Conservation (phyloP, 768 basidiomycete genomes). For the Boletus insuetus region DNA sequence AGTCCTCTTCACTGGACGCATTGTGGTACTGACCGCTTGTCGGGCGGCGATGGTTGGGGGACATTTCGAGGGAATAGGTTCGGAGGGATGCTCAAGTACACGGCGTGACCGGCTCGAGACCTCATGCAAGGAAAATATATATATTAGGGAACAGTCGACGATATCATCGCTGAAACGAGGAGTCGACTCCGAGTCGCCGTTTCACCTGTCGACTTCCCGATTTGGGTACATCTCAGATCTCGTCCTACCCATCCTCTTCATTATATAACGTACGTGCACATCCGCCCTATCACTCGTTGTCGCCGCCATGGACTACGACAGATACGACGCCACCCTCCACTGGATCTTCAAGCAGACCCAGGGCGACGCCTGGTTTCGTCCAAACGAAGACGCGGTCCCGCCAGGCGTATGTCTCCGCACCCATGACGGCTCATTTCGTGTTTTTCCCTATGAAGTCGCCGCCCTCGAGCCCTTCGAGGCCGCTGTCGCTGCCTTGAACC, state of each 20-base stretch:
- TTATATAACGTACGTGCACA: slow-evolving; percentile 3
- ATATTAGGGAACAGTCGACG: not conserved
- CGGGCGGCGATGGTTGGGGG: slow-evolving; percentile 8
- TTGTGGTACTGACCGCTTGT: slow-evolving; percentile 13
- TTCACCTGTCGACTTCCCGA: not conserved
- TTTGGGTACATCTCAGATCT: slow-evolving; percentile 18
- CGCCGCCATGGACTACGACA: slow-evolving; percentile 33
- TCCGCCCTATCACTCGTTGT: not conserved
- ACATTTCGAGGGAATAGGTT: slow-evolving; percentile 9
- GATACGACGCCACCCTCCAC: slow-evolving; percentile 31
- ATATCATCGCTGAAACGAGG: slow-evolving; percentile 9
- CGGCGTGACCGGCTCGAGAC: not conserved
- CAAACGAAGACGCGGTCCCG: slow-evolving; percentile 45
- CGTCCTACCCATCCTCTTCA: not conserved
- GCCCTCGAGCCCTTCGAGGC: slow-evolving; percentile 54
- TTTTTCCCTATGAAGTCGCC: slow-evolving; percentile 54
- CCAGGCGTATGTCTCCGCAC: slow-evolving; percentile 51
- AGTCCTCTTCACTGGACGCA: slow-evolving; percentile 30
- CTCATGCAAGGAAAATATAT: slow-evolving; percentile 1
- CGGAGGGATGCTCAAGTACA: slow-evolving; percentile 9
- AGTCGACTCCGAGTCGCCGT: slow-evolving; percentile 4
- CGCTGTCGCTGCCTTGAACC: slow-evolving; percentile 51
- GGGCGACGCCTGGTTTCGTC: slow-evolving; percentile 54
- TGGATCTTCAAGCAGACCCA: slow-evolving; percentile 34
- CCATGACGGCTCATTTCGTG: slow-evolving; percentile 46